Conservation (phyloP, 2,329 filamentous ascomycete species). For the Colletotrichum chlorophyti region DNA sequence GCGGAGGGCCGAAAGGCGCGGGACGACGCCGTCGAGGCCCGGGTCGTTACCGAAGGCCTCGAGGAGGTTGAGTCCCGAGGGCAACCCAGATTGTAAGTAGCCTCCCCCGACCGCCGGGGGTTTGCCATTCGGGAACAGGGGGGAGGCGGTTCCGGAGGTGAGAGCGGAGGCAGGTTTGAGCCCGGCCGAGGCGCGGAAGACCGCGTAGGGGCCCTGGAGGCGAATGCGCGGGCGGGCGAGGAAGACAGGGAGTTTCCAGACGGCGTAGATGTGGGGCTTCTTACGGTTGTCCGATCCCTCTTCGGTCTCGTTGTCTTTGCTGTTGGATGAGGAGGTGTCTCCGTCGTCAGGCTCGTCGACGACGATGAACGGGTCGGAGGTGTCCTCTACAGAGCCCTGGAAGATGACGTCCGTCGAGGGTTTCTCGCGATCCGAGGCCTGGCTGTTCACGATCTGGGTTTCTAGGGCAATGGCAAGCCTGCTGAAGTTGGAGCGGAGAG, state of each 20-base stretch:
- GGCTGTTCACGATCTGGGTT: constrained; percentile 67
- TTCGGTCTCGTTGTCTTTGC: constrained; percentile 30
- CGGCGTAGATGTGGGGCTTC: constrained; percentile 54
- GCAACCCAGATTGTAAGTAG: constrained; percentile 73
- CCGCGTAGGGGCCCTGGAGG: constrained; percentile 69
- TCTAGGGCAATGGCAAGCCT: constrained; percentile 73
- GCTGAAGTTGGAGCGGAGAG: constrained; percentile 64
- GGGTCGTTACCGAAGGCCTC: constrained; percentile 75
- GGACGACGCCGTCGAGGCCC: constrained; percentile 64
- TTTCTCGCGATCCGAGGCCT: constrained; percentile 53
- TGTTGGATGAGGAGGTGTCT: constrained; percentile 33
- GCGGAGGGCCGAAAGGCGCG: constrained; percentile 74
- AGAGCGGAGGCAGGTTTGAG: constrained; percentile 59
- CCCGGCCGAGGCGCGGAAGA: constrained; percentile 69
- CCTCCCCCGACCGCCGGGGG: constrained; percentile 54
- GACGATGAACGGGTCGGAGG: constrained; percentile 57
- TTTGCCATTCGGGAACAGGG: constrained; percentile 26
- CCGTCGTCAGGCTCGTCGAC: constrained; percentile 47
- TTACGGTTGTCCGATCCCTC: constrained; percentile 30
- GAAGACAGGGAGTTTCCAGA: constrained; percentile 68
- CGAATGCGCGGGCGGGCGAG: constrained; percentile 67
- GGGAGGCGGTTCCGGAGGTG: constrained; percentile 33
- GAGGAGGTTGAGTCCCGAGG: constrained; percentile 78
- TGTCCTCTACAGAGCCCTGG: constrained; percentile 57
- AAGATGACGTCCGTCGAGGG: constrained; percentile 66